These are phyloP conservation scores for Coemansia sp. DNA, from an alignment of 192 early-diverging fungal genomes.

Conservation along the genomic window DNA sequence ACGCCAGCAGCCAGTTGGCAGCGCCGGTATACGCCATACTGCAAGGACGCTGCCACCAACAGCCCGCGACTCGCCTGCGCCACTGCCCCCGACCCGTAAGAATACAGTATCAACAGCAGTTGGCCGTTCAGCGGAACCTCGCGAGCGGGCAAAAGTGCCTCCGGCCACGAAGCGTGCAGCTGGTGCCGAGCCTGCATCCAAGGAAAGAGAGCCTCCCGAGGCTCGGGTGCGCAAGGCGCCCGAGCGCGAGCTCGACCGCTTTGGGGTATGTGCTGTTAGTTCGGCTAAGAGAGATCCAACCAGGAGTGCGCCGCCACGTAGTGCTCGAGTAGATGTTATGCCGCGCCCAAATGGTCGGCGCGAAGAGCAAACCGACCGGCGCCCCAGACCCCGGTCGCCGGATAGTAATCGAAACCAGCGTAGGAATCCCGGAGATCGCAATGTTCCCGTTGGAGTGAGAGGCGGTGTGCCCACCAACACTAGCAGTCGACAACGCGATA, in stretches of 20 bases:
- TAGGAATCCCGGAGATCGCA: neutral
- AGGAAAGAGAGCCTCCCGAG: slow-evolving; percentile 4
- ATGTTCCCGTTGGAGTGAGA: neutral
- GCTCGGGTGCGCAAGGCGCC: slow-evolving; percentile 16
- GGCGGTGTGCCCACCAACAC: neutral
- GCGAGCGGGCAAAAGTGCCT: neutral
- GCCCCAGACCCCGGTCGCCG: neutral
- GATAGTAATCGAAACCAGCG: neutral
- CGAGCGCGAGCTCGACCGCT: slow-evolving; percentile 49
- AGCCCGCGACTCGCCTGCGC: neutral
- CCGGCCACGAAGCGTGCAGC: neutral
- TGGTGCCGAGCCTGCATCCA: neutral
- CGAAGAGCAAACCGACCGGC: neutral
- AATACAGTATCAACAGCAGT: neutral
- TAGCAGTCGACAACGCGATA: neutral
- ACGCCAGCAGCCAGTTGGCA: slow-evolving; percentile 2
- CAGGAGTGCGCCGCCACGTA: neutral
- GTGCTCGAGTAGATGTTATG: neutral
- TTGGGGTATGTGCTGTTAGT: slow-evolving; percentile 28
- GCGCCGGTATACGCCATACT: neutral
- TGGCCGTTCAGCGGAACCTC: neutral
- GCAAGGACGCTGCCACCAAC: neutral
- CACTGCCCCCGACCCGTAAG: neutral
- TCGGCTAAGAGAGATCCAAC: neutral
- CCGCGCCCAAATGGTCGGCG: neutral